Base-by-base conservation (phyloP, 1,139 yeast genomes). In the Scheffersomyces cryptocercus region DNA sequence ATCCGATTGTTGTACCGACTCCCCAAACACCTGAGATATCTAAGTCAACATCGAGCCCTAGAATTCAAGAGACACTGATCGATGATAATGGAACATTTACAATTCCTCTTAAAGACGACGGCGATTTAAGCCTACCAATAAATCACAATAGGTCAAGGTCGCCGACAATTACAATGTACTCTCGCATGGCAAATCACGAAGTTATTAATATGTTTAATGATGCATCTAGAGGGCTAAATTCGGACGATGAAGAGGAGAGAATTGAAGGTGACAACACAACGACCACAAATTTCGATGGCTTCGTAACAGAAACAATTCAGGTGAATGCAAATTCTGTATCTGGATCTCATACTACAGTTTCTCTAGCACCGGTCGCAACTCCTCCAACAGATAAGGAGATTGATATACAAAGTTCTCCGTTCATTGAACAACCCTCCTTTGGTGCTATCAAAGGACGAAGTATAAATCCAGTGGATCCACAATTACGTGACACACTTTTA, bases 131-230 rank as follows among this genome's bases (percentile, higher is more conserved):
- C 3, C 32, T 46, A 2, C 44, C 47, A 2, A 28, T 50, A 26
- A 24, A 45, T 36, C 12, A 32, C n/a, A 46, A 55, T 16, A 51
- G 64, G 16, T 74, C 79, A 4, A 65, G 68, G 10, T 83, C 89
- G 0, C 96, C 96, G 0, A 89, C 97, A 0, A 77, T 87, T 54
- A 89, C 97, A 0, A 67, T 85, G 59, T 84, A 77, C 59, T 85
- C 97, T 0, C 82, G 81, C 47, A 81, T 84, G 54, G 95, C 96
- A 0, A 78, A 83, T 43, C 81, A 82, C 42, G 97, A 89, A 53
- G 84, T 90, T 0, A 72, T 80, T 47, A 77, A 78, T 16, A 86
- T 90, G 87, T 88, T 88, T 58, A 88, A 85, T 55, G 83, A 79
- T 51, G 86, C 85, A 0, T 68, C 82, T 2, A 63, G 65, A 2